Conservation (phyloP, 2,329 filamentous ascomycete genomes). For the Trichoderma sp. region DNA sequence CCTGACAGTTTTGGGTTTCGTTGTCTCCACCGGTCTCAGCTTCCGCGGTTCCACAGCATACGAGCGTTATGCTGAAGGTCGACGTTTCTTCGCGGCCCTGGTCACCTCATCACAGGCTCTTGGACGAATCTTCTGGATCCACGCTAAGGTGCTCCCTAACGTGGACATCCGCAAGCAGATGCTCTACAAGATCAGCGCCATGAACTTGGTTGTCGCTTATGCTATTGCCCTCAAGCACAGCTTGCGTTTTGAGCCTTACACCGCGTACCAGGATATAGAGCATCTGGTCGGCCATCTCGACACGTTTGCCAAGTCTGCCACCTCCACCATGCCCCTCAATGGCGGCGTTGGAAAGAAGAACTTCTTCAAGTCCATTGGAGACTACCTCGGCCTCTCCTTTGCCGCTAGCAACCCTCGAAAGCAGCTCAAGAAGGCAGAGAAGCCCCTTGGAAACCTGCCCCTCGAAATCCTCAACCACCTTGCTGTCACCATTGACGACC, state of each 20-base stretch:
- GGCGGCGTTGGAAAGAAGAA: conserved; percentile 44
- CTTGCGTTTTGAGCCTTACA: conserved; percentile 80
- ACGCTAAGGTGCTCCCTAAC: conserved; percentile 59
- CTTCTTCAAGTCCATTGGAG: conserved; percentile 65
- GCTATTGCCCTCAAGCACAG: conserved; percentile 78
- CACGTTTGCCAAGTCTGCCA: conserved; percentile 67
- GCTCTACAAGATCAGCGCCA: conserved; percentile 69
- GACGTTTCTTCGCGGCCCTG: conserved; percentile 63
- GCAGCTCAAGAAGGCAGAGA: conserved; percentile 69
- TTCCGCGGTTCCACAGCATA: conserved; percentile 78
- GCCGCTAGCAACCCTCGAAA: conserved; percentile 78
- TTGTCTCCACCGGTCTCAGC: conserved; percentile 75
- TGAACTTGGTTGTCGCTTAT: conserved; percentile 79
- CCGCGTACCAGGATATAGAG: conserved; percentile 72
- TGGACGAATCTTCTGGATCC: conserved; percentile 81
- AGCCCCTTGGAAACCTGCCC: conserved; percentile 79
- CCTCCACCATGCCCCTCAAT: conserved; percentile 40
- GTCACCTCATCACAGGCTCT: conserved; percentile 66
- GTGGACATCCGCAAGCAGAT: conserved; percentile 63
- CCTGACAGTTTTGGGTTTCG: conserved; percentile 77
- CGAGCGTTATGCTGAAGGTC: conserved; percentile 68
- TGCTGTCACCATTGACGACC: conserved; percentile 63
- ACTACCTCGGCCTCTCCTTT: conserved; percentile 75
- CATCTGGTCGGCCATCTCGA: conserved; percentile 71
- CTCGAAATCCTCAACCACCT: conserved; percentile 78